Evolutionary conservation across 257 asterid species (phyloP).

Genomic region (Fraxinus anomala): DNA sequence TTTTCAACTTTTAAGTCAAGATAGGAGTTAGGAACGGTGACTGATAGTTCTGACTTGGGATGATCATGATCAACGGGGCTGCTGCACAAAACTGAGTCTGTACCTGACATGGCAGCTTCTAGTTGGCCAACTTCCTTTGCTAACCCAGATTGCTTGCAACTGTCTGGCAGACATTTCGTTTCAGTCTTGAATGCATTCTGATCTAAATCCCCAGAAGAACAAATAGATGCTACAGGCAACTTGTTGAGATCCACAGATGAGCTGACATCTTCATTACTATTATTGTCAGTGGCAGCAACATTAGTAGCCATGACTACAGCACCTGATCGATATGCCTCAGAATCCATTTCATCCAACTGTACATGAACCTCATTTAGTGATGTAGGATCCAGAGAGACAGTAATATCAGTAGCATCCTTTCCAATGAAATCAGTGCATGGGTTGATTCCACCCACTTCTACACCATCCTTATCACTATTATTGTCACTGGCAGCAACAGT

Average conservation of each 20-base stretch:
- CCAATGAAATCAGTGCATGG: slow-evolving; percentile 31
- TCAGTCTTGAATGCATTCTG: slow-evolving; percentile 36
- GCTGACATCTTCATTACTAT: slow-evolving; percentile 23
- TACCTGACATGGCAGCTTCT: slow-evolving; percentile 33
- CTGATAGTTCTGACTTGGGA: slow-evolving; percentile 37
- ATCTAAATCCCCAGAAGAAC: slow-evolving; percentile 36
- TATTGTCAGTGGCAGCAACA: slow-evolving; percentile 23
- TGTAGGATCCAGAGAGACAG: slow-evolving; percentile 27
- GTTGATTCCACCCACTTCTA: slow-evolving; percentile 29
- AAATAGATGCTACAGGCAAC: slow-evolving; percentile 34
- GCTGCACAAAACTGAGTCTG: slow-evolving; percentile 24
- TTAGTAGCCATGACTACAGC: slow-evolving; percentile 31
- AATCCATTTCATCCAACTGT: slow-evolving; percentile 31
- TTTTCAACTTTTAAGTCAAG: slow-evolving; percentile 36
- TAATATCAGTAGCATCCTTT: slow-evolving; percentile 30
- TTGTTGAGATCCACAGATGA: slow-evolving; percentile 34
- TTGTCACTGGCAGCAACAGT: background rate
- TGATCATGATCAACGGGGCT: slow-evolving; percentile 2
- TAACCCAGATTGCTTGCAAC: slow-evolving; percentile 31
- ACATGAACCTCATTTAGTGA: slow-evolving; percentile 33
- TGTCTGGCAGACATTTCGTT: slow-evolving; percentile 29
- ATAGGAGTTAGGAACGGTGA: slow-evolving; percentile 22
- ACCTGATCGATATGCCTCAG: slow-evolving; percentile 32
- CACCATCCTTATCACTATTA: slow-evolving; percentile 17
- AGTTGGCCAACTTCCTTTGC: slow-evolving; percentile 40